These are phyloP conservation scores for Flueggea neowawraea DNA, from an alignment of 441 rosid genomes.

Conservation along the genomic window DNA sequence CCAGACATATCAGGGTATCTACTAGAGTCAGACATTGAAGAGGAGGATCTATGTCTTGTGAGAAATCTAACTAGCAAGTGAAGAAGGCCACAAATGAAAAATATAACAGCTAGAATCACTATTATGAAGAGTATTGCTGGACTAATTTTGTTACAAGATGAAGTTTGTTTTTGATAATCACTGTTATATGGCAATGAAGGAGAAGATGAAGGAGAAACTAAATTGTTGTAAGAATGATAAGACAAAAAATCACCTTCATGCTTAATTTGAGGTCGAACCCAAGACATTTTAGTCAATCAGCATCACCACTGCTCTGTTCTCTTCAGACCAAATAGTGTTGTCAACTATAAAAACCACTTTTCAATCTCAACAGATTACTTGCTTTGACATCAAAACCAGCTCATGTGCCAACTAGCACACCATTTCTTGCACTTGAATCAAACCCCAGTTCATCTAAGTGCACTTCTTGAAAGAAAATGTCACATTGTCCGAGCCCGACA, in stretches of 20 bases:
- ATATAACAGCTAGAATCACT: constrained; percentile 55
- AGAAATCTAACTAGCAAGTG: constrained; percentile 71
- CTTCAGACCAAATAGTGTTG: constrained; percentile 4
- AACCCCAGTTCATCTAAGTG: constrained; percentile 22
- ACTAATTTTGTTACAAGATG: constrained; percentile 53
- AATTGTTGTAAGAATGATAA: constrained; percentile 14
- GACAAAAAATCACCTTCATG: constrained; percentile 25
- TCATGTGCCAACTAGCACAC: constrained; percentile 13
- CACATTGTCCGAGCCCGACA: constrained; percentile 21
- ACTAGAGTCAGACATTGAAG: constrained; percentile 45
- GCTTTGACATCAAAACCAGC: constrained; percentile 29
- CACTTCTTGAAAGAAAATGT: constrained; percentile 14
- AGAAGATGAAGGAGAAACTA: constrained; percentile 23
- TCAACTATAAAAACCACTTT: neutral
- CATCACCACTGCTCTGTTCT: constrained; percentile 20
- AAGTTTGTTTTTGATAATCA: constrained; percentile 41
- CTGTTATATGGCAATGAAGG: constrained; percentile 30
- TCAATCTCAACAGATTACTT: constrained; percentile 7
- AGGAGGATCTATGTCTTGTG: constrained; percentile 42
- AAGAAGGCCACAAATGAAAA: constrained; percentile 71
- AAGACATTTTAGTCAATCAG: constrained; percentile 39
- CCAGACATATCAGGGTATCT: constrained; percentile 34
- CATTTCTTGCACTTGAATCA: constrained; percentile 27
- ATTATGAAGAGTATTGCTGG: constrained; percentile 62
- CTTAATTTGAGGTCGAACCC: constrained; percentile 29